A percentile compares a stretch with the other conserved stretches of the same genome.
Conservation (phyloP, 176 grass and related monocot genomes). For the Lolium rigidum region DNA sequence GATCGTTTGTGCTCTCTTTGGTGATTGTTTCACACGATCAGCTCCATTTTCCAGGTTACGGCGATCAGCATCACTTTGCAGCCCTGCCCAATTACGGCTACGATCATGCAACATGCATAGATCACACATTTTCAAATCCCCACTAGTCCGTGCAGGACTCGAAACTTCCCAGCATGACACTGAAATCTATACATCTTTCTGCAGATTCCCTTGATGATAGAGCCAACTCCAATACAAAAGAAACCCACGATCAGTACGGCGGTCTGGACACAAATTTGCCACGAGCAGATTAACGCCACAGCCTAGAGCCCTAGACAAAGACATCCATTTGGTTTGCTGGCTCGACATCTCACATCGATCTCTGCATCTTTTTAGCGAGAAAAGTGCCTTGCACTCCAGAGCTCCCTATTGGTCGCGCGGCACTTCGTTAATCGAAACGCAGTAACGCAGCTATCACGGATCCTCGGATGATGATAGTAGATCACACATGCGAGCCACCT, state of each 20-base stretch:
- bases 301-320: constrained; percentile 11
- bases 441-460: background rate
- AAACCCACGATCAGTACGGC: constrained; percentile 14
- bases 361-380: background rate
- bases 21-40: too few species aligned
- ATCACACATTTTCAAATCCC: too few species aligned
- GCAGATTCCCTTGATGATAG: constrained; percentile 30
- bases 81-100: too few species aligned
- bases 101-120: too few species aligned
- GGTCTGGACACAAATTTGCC: constrained; percentile 8
- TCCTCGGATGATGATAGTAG: background rate
- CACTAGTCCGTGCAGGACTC: background rate
- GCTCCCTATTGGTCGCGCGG: background rate
- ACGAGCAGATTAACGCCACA: background rate
- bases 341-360: background rate
- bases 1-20: too few species aligned
- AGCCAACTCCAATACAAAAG: constrained; percentile 1
- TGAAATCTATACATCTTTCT: background rate
- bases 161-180: background rate
- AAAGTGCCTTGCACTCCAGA: background rate
- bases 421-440: background rate
- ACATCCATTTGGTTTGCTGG: constrained; percentile 23
- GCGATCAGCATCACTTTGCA: too few species aligned
- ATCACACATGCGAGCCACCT: background rate
- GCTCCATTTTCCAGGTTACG: too few species aligned